These are phyloP conservation scores for Gillenia trifoliata DNA, from an alignment of 306 rosid species.

Conservation along the genomic window DNA sequence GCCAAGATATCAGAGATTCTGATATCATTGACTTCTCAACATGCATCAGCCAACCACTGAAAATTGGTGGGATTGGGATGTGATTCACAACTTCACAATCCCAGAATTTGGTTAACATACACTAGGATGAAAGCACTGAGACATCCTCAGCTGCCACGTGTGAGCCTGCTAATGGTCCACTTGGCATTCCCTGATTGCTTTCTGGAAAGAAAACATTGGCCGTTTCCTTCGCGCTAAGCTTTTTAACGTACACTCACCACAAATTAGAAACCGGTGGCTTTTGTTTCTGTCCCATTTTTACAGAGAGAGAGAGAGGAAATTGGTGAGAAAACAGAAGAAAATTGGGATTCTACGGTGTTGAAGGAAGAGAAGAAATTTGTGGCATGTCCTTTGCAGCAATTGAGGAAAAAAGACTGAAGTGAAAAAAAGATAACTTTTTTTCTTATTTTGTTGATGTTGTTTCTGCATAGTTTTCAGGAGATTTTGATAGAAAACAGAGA, in stretches of 20 bases:
- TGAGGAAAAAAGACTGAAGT: not conserved
- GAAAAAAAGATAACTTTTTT: not conserved
- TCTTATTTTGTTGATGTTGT: not conserved
- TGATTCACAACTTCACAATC: not conserved
- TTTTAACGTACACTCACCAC: not conserved
- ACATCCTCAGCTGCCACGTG: constrained; percentile 12
- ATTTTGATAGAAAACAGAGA: not conserved
- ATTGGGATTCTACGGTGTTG: not conserved
- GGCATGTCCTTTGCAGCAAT: not conserved
- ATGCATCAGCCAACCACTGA: constrained; percentile 1
- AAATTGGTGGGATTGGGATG: constrained; percentile 8
- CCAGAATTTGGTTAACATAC: constrained; percentile 5
- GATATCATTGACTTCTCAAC: no score
- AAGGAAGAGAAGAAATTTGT: no score
- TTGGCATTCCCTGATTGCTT: constrained; percentile 4
- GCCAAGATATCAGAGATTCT: no score
- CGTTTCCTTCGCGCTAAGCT: not conserved
- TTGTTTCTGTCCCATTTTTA: constrained; percentile 20
- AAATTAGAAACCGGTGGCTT: constrained; percentile 32
- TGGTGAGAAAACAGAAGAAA: not conserved
- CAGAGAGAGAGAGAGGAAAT: not conserved
- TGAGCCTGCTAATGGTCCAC: constrained; percentile 18
- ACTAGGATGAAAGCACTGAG: constrained; percentile 26
- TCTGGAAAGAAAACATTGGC: constrained; percentile 9
- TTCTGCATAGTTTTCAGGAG: not conserved